These are phyloP conservation scores for Ascochyta pisi DNA, from an alignment of 2,329 filamentous ascomycete genomes.

Conservation along the genomic window DNA sequence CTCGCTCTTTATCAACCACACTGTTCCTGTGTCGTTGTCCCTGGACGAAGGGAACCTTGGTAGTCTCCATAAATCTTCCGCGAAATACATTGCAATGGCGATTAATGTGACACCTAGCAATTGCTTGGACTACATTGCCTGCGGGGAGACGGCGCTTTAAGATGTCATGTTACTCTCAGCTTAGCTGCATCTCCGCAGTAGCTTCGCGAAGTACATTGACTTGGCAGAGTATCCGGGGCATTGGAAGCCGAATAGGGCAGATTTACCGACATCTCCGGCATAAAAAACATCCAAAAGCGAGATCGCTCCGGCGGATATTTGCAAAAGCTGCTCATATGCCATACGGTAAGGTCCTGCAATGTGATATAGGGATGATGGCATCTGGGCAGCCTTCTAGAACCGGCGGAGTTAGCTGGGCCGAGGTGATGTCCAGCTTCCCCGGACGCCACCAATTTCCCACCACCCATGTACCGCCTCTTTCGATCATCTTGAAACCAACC, in stretches of 20 bases:
- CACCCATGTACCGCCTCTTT: conserved; percentile 3
- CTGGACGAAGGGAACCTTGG: conserved; percentile 14
- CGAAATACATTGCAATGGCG: conserved; percentile 7
- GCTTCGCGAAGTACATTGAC: conserved; percentile 17
- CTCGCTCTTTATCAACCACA: conserved; percentile 7
- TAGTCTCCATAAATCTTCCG: conserved; percentile 12
- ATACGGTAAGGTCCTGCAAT: conserved; percentile 8
- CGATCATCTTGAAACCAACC: not conserved
- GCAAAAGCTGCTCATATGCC: not conserved
- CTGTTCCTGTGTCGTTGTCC: not conserved
- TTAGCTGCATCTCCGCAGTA: conserved; percentile 9
- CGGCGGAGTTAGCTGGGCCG: conserved; percentile 9
- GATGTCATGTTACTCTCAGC: conserved; percentile 5
- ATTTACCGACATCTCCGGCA: not conserved
- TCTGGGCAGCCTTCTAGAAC: conserved; percentile 1
- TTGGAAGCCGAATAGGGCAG: conserved; percentile 14
- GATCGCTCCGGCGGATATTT: not conserved
- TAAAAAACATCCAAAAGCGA: not conserved
- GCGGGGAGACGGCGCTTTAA: conserved; percentile 4
- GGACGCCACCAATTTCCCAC: conserved; percentile 18
- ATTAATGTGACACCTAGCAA: conserved; percentile 9
- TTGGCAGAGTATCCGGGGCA: conserved; percentile 13
- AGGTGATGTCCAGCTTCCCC: conserved; percentile 10
- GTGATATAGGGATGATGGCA: conserved; percentile 3
- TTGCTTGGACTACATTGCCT: conserved; percentile 7